Base-by-base conservation (phyloP, 805 yeast genomes). In the Monosporozyma yasuniensis region DNA sequence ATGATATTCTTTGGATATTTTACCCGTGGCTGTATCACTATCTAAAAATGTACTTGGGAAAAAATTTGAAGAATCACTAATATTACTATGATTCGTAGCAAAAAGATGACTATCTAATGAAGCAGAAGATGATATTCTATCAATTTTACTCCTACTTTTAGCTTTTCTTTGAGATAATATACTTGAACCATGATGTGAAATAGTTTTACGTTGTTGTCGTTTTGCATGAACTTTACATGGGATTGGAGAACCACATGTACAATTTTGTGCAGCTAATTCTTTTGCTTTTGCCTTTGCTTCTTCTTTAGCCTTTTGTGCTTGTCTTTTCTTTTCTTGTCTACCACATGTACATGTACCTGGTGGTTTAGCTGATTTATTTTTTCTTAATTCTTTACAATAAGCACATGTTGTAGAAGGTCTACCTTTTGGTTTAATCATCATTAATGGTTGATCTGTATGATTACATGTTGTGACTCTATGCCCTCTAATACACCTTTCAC, bases 381-480 rank as follows among this genome's bases (percentile, higher is more conserved):
- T 82, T 35, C 96, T 71, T 56, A 82, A 77, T 50, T 83, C 87
- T 54, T 88, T 81, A 64, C 96, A 91, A 63, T 86, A 95, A 37
- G 76, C 73, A 61, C 98, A 91, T 61, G 89, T 96, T 1, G 96
- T 83, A 0, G 96, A 81, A 1, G 99, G 99, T 50, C 99, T 74
- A 3, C 99, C 99, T 64, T 93, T 93, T 16, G 96, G 96, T 63
- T 93, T 93, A 65, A 93, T 91, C 86, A 84, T 84, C 64, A 86
- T 83, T 57, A 93, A 71, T 4, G 95, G 95, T 61, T 87, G 87
- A 57, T 93, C 96, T 0, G 90, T 80, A 65, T 93, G 99, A 43
- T 84, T 82, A 68, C 99, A 93, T 2, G 95, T 81, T 1, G 96
- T 86, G 44, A 91, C 99, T 48, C 99, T 74, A 63, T 93, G 99